Evolutionary conservation across 2,329 filamentous ascomycete species (phyloP), one percentile per base, ranked within the genome.

Genomic region (Penicillium hordei): DNA sequence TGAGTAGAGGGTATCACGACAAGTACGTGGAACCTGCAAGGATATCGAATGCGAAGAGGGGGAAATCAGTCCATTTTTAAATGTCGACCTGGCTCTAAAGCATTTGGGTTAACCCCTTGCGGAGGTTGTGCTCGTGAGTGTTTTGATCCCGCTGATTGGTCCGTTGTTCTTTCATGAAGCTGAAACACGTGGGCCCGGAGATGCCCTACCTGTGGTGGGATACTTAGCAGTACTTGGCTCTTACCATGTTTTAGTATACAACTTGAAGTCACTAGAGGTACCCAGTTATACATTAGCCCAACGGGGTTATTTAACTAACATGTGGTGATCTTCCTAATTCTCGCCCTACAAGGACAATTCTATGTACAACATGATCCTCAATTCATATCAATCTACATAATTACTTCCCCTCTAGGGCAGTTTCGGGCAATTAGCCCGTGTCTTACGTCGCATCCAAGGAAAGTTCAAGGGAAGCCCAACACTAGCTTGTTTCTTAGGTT

Each of bases 21-120:
- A 33, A 52, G 27, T 34, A 21, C 25, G 40, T 42, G 42, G 8
- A 36, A 48, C 34, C 49, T 34, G 48, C 27, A 42, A 17, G 19
- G 12, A 21, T 31, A 34, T 13, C 15, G 33, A 31, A 36, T 31
- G 2, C 13, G 17, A 27, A 33, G 25, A 38, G 21, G 34, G 42
- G 42, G 33, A 25, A 31, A 19, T 36, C 36, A 53, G 49, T 29
- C 36, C 55, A 46, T 42, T 43, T 39, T 57, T 57, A n/a, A 57
- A 57, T 48, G 42, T 43, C 4, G 21, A 52, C 48, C n/a, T 33
- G 48, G 39, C 12, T 36, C 5, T 12, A 15, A 42, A 44, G 49
- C 15, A 34, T 34, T 36, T 15, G 17, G 15, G 10, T 31, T 36
- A 48, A 42, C 27, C 15, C 15, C 39, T 50, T 43, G 49, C 12